Conservation (phyloP, 2,329 filamentous ascomycete genomes). For the Aspergillus caelatus region DNA sequence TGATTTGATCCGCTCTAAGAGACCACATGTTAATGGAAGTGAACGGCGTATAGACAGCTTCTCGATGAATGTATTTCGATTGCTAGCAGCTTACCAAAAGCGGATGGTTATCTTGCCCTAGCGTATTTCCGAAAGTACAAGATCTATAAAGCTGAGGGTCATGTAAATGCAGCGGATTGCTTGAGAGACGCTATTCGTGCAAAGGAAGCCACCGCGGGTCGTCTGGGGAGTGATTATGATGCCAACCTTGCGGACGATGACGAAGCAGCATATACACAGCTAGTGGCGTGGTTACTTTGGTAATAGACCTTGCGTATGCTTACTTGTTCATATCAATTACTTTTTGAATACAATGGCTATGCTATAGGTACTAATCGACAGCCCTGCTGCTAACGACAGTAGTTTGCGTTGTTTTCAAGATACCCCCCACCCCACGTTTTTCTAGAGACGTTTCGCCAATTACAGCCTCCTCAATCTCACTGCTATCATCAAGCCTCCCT, state of each 20-base stretch:
- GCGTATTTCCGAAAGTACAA: background rate
- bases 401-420: background rate
- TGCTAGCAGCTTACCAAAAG: background rate
- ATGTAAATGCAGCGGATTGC: background rate
- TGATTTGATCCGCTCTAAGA: background rate
- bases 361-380: background rate
- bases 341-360: background rate
- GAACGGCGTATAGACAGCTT: background rate
- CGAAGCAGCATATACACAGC: background rate
- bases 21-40: background rate
- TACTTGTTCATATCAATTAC: background rate
- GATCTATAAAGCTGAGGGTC: background rate
- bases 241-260: background rate
- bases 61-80: background rate
- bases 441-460: background rate
- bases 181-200: background rate
- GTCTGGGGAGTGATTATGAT: background rate
- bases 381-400: background rate
- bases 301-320: background rate
- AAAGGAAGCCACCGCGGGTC: background rate
- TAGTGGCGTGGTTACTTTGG: background rate
- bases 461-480: background rate
- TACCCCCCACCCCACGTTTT: background rate
- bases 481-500: too few species aligned
- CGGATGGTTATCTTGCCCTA: background rate